Base-by-base conservation (phyloP, 768 basidiomycete genomes). In the Leccinum barrowsii region DNA sequence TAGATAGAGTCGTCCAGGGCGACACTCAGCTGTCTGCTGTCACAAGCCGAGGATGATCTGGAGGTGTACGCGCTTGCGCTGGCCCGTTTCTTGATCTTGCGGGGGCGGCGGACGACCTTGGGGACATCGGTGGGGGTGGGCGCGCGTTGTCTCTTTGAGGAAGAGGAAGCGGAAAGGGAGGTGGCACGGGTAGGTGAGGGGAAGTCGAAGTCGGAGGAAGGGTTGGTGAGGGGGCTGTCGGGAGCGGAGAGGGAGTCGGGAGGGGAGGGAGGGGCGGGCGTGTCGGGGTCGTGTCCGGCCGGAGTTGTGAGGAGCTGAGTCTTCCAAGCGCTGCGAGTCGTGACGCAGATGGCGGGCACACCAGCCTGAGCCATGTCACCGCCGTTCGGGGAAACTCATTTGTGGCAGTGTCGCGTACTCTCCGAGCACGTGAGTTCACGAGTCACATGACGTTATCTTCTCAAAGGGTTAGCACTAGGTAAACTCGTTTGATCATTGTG, bases 1-100 rank as follows among this genome's bases (percentile, higher is more conserved):
- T 82, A 86, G 32, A 86, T 82, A n/a, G 81, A 80, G 42, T 84
- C 81, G 28, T 80, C 82, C 3, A 82, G 69, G 0, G 78, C 74
- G 50, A 70, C 54, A 65, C 73, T 56, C 34, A 68, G 59, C 40
- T 76, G 76, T 49, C 77, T 74, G 61, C 80, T 80, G 28, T 74
- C 74, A 12, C 72, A 75, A 60, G 80, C 78, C n/a, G 81, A 79
- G 7, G 76, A 76, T 2, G 75, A 75, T 2, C 70, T 58, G 1
- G 76, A 67, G 10, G 74, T 71, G 64, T 37, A 32, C n/a, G 61
- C 34, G 34, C 61, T 60, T 1, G 54, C 50, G 46, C 58, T 66
- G 1, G 63, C 42, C 5, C 72, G 68, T 53, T 68, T 72, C 58
- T 64, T 72, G 56, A 64, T 57, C 57, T 70, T 70, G 3, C 58